Base-by-base conservation (phyloP, 2,329 filamentous ascomycete genomes). In the Biscogniauxia mediterranea region DNA sequence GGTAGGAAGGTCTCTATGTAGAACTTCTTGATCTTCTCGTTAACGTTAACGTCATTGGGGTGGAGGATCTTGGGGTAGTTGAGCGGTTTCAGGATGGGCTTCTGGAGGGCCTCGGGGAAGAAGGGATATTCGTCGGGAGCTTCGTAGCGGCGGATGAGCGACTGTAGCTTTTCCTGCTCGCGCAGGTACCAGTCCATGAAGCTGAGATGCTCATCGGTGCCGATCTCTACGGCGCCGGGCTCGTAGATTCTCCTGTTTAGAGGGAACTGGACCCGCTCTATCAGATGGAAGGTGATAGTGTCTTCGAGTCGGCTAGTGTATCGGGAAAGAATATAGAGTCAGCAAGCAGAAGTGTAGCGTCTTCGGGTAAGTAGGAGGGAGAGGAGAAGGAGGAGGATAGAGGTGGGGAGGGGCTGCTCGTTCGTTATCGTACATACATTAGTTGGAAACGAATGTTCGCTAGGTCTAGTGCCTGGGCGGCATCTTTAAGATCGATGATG, bases 111-210 rank as follows among this genome's bases (percentile, higher is more conserved):
- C 28, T 90, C 84, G 1, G 93, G 92, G 80, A 97, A 99, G 86
- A 98, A 99, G 21, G 95, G 92, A 76, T 97, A 94, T 79, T 99
- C 95, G 81, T 99, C 95, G 49, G 95, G 95, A 0, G 92, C 92
- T 76, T 99, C 89, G 82, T 93, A 99, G 74, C 95, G 92, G 68
- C 95, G 92, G 68, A 99, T 93, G 57, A 92, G 86, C 15, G 93
- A 97, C 75, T 99, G 94, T 5, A 98, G 81, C 64, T 87, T 89
- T 78, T 99, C 95, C 74, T 97, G 92, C 76, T 97, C 91, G 68
- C 83, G 85, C 26, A 98, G 87, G 74, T 97, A 90, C 90, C 94
- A 99, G 82, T 98, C 95, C 75, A 96, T 87, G 74, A 99, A 91
- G 75, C 89, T 93, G 59, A 95, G 84, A 57, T 61, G 64, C 42